Conservation (phyloP, 1,284 basidiomycete species). For the Cerioporus squamosus region DNA sequence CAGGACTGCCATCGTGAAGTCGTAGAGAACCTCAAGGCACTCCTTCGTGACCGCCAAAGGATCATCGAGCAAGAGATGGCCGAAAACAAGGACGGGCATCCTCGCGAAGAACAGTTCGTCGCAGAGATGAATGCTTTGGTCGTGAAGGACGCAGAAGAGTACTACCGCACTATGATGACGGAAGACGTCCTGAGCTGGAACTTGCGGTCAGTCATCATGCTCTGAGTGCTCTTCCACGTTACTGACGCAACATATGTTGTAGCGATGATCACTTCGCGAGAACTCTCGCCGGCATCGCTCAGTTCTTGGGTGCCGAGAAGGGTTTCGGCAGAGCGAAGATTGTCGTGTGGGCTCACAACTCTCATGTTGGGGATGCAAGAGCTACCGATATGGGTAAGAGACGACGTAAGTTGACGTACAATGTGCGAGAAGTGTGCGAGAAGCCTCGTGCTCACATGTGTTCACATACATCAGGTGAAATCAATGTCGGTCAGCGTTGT, state of each 20-base stretch:
- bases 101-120: constrained; percentile 31
- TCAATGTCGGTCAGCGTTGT: constrained; percentile 35
- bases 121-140: constrained; percentile 37
- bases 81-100: constrained; percentile 14
- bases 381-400: constrained; percentile 34
- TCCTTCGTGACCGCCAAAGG: constrained; percentile 26
- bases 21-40: constrained; percentile 26
- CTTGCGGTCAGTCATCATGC: constrained; percentile 18
- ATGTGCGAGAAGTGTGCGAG: background rate
- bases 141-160: constrained; percentile 35
- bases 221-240: background rate
- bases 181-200: constrained; percentile 33
- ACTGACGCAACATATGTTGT: background rate
- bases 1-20: constrained; percentile 34
- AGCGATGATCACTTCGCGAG: constrained; percentile 35
- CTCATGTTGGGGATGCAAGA: constrained; percentile 35
- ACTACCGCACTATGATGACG: constrained; percentile 34
- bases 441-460: background rate
- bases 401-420: constrained; percentile 17
- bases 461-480: constrained; percentile 23
- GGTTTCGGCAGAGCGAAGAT: constrained; percentile 27
- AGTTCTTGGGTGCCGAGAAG: constrained; percentile 19
- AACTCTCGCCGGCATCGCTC: constrained; percentile 27
- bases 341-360: constrained; percentile 37
- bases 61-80: constrained; percentile 27